Conservation (phyloP, 306 rosid genomes). For the Oemleria cerasiformis region DNA sequence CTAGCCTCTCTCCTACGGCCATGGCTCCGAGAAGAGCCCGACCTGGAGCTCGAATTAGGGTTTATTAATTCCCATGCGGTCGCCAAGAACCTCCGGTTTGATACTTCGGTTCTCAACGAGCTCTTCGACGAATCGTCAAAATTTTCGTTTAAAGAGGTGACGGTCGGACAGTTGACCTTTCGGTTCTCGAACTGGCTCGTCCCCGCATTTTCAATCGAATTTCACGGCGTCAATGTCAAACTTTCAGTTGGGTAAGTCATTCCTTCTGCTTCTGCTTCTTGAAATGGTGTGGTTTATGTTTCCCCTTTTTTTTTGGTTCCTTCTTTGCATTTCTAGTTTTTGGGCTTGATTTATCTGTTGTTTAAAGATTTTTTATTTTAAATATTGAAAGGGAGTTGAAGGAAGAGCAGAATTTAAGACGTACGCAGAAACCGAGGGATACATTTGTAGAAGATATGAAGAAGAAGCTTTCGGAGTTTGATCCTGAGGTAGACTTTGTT, state of each 20-base stretch:
- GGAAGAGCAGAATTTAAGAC: slow-evolving; percentile 32
- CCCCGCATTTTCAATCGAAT: slow-evolving; percentile 57
- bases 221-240: slow-evolving; percentile 54
- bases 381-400: slow-evolving; percentile 43
- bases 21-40: slow-evolving; percentile 69
- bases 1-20: slow-evolving; percentile 68
- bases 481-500: slow-evolving; percentile 60
- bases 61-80: slow-evolving; percentile 46
- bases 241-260: slow-evolving; percentile 47
- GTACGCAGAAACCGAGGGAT: slow-evolving; percentile 27
- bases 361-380: too few species aligned
- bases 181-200: slow-evolving; percentile 65
- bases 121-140: slow-evolving; percentile 47
- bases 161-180: slow-evolving; percentile 49
- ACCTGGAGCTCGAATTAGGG: slow-evolving; percentile 58
- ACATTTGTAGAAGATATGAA: slow-evolving; percentile 38
- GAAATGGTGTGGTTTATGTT: not conserved
- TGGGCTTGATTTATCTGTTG: slow-evolving; percentile 9
- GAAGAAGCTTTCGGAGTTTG: slow-evolving; percentile 65
- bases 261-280: not conserved
- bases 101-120: slow-evolving; percentile 47
- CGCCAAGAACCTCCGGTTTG: slow-evolving; percentile 50
- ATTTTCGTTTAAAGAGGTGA: slow-evolving; percentile 48
- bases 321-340: not conserved
- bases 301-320: not conserved